Evolutionary conservation across 169 alveolate species (phyloP).

Genomic region (Plasmodium fragile): DNA sequence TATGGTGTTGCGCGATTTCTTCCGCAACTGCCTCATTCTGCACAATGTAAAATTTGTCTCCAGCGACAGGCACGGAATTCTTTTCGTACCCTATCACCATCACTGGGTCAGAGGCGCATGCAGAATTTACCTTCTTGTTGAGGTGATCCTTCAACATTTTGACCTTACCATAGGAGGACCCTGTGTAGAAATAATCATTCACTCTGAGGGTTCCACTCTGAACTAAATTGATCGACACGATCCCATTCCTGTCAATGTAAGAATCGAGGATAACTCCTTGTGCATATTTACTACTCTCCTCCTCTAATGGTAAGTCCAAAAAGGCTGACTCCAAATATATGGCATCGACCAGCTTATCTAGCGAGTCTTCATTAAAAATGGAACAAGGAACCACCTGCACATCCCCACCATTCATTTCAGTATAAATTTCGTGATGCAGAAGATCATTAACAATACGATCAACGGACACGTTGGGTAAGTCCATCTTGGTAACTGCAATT

Average conservation of each 20-base stretch:
- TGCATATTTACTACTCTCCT: neutral
- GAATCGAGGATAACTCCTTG: constrained; percentile 62
- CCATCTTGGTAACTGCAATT: constrained; percentile 93
- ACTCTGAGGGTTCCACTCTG: constrained; percentile 30
- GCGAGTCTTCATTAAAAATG: constrained; percentile 15
- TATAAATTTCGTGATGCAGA: constrained; percentile 19
- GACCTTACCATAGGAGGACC: constrained; percentile 57
- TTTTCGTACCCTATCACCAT: constrained; percentile 49
- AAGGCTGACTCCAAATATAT: constrained; percentile 65
- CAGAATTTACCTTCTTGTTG: constrained; percentile 54
- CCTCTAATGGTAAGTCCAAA: constrained; percentile 5
- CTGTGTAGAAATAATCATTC: constrained; percentile 69
- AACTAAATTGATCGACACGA: constrained; percentile 51
- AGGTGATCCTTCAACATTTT: constrained; percentile 36
- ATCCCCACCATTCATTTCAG: constrained; percentile 73
- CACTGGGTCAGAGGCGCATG: constrained; percentile 68
- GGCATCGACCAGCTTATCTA: constrained; percentile 55
- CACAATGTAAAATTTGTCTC: constrained; percentile 42
- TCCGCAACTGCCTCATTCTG: constrained; percentile 33
- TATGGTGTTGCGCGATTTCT: constrained; percentile 45
- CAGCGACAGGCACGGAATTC: constrained; percentile 55
- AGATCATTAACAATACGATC: constrained; percentile 53
- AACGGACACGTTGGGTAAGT: constrained; percentile 45
- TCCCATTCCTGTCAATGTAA: constrained; percentile 49
- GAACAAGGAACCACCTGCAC: constrained; percentile 69